Percentiles rank a stretch among this genome's conserved stretches.
These are phyloP conservation scores for Gaeumannomyces tritici DNA, from an alignment of 2,329 filamentous ascomycete genomes.

Conservation along the genomic window DNA sequence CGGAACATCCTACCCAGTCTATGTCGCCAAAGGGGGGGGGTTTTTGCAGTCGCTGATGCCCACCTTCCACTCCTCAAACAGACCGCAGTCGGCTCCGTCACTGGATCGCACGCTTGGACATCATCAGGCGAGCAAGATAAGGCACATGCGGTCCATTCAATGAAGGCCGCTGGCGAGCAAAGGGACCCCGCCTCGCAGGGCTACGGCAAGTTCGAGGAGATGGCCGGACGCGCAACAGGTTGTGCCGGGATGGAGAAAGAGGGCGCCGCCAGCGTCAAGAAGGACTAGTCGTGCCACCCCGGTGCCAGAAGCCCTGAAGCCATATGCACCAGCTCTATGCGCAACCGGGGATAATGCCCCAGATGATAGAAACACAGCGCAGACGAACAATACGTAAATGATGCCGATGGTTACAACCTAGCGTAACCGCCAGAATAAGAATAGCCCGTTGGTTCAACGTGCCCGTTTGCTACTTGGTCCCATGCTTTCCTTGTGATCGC, in stretches of 20 bases:
- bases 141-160: constrained; percentile 46
- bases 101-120: constrained; percentile 54
- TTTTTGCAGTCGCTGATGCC: not conserved
- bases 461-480: too few species aligned
- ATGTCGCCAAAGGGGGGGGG: not conserved
- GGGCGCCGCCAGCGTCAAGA: constrained; percentile 39
- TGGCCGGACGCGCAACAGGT: constrained; percentile 52
- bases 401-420: too few species aligned
- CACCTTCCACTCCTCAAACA: constrained; percentile 15
- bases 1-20: too few species aligned
- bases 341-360: not conserved
- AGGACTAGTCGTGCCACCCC: not conserved
- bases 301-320: not conserved
- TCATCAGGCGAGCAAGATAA: constrained; percentile 55
- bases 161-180: constrained; percentile 50
- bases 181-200: constrained; percentile 44
- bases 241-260: constrained; percentile 63
- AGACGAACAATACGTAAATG: too few species aligned
- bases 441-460: too few species aligned
- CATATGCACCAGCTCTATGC: not conserved
- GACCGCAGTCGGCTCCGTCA: constrained; percentile 51
- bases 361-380: not conserved
- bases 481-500: not conserved
- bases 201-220: constrained; percentile 54
- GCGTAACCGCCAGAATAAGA: too few species aligned